These are phyloP conservation scores for Colletotrichum echinochloae DNA, from an alignment of 2,329 filamentous ascomycete genomes.

Conservation along the genomic window DNA sequence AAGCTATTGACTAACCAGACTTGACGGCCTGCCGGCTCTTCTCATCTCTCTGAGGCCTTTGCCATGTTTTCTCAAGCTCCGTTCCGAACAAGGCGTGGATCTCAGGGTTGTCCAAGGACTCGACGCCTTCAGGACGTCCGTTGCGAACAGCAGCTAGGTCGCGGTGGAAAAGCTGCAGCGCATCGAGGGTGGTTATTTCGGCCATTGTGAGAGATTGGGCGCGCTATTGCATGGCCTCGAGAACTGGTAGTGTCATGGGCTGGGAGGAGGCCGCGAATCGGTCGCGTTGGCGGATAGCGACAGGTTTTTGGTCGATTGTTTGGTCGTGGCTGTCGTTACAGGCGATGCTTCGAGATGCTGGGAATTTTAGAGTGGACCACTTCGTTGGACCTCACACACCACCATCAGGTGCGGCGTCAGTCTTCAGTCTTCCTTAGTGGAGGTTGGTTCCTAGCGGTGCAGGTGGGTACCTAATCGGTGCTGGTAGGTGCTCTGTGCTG, in stretches of 20 bases:
- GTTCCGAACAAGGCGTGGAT: constrained; percentile 78
- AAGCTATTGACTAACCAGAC: constrained; percentile 64
- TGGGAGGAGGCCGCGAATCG: constrained; percentile 29
- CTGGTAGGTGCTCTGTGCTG: constrained; percentile 3
- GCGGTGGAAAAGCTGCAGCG: constrained; percentile 85
- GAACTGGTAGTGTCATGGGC: constrained; percentile 33
- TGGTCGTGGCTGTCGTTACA: constrained; percentile 22
- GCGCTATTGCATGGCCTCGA: constrained; percentile 60
- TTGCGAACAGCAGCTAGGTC: constrained; percentile 84
- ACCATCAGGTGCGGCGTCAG: not conserved
- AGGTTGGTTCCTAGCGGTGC: not conserved
- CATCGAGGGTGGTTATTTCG: constrained; percentile 77
- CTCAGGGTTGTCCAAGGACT: constrained; percentile 77
- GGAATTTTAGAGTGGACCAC: constrained; percentile 41
- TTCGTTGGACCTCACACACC: constrained; percentile 3
- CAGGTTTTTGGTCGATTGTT: constrained; percentile 6
- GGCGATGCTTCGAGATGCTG: constrained; percentile 37
- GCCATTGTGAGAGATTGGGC: constrained; percentile 69
- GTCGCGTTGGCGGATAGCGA: constrained; percentile 35
- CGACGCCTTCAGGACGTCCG: constrained; percentile 69
- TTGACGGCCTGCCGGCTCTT: constrained; percentile 78
- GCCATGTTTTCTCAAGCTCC: constrained; percentile 77
- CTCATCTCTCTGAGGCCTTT: constrained; percentile 80
- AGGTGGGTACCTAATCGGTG: not conserved
- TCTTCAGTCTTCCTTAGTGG: not conserved